Percentiles rank a stretch among this genome's conserved stretches.
Evolutionary conservation across 495 filamentous ascomycete genomes (phyloP).

Genomic region (Xylaria cubensis): DNA sequence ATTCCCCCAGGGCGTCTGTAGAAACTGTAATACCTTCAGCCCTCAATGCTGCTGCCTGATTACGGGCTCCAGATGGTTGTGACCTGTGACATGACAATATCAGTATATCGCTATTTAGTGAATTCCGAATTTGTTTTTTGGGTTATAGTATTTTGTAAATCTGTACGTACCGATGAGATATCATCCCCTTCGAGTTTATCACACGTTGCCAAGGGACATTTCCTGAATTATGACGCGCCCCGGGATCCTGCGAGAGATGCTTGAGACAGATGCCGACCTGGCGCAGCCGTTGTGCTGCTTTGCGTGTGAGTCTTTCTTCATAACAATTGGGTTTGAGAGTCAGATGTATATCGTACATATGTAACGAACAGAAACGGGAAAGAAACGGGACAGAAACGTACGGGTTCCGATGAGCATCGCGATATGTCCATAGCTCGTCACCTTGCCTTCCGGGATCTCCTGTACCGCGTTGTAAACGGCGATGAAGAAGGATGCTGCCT

Average conservation of each 20-base stretch:
- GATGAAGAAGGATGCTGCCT: conserved; percentile 82
- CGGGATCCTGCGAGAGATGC: conserved; percentile 67
- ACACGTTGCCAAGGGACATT: conserved; percentile 97
- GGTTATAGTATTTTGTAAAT: too few relatives aligned
- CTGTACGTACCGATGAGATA: conserved; percentile 74
- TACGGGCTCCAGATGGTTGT: conserved; percentile 66
- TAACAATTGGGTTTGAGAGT: background rate
- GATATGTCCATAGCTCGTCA: conserved; percentile 91
- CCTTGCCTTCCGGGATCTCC: conserved; percentile 80
- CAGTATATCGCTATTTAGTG: background rate
- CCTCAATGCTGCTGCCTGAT: conserved; percentile 71
- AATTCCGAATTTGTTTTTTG: background rate
- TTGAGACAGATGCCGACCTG: conserved; percentile 92
- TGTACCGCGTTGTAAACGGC: conserved; percentile 85
- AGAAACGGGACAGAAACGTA: conserved; percentile 50
- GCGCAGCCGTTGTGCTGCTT: conserved; percentile 68
- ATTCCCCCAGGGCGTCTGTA: conserved; percentile 69
- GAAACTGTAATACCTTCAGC: conserved; percentile 74
- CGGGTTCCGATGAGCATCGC: conserved; percentile 79
- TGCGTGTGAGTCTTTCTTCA: background rate
- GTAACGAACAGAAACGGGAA: too few relatives aligned
- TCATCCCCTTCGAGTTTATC: conserved; percentile 82
- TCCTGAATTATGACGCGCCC: conserved; percentile 63
- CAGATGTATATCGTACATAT: background rate
- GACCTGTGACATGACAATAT: conserved; percentile 53